Percentiles rank a stretch among this genome's conserved stretches.
Evolutionary conservation across 768 basidiomycete genomes (phyloP).

Genomic region (Kondoa subrosea): DNA sequence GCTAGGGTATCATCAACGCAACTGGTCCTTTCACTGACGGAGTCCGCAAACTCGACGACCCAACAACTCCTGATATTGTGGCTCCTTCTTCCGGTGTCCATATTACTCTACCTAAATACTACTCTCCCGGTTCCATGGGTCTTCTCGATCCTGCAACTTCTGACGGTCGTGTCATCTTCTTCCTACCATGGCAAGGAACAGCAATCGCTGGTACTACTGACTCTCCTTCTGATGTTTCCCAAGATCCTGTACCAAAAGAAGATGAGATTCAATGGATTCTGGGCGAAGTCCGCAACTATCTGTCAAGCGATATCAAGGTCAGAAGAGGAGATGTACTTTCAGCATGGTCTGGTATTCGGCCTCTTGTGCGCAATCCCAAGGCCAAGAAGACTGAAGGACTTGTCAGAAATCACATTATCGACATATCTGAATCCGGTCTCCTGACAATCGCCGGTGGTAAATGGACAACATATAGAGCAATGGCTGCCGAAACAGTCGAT

Average conservation of each 20-base stretch:
- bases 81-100: slow-evolving; percentile 85
- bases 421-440: slow-evolving; percentile 60
- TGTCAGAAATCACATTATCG: slow-evolving; percentile 84
- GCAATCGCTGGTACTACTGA: slow-evolving; percentile 97
- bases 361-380: slow-evolving; percentile 66
- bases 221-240: slow-evolving; percentile 46
- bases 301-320: slow-evolving; percentile 81
- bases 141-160: slow-evolving; percentile 86
- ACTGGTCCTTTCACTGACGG: slow-evolving; percentile 87
- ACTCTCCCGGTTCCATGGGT: slow-evolving; percentile 81
- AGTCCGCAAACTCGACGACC: slow-evolving; percentile 57
- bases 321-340: slow-evolving; percentile 84
- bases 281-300: slow-evolving; percentile 75
- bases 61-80: slow-evolving; percentile 53
- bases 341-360: slow-evolving; percentile 84
- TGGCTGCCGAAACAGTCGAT: slow-evolving; percentile 92
- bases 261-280: slow-evolving; percentile 95
- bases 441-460: slow-evolving; percentile 93
- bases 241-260: slow-evolving; percentile 65
- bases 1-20: slow-evolving; percentile 83
- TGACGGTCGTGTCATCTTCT: slow-evolving; percentile 95
- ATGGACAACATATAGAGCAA: slow-evolving; percentile 93
- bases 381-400: slow-evolving; percentile 65
- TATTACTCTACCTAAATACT: slow-evolving; percentile 92
- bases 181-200: slow-evolving; percentile 96